Evolutionary conservation across 2,329 filamentous ascomycete genomes (phyloP).

Genomic region (Sporothrix inflata): DNA sequence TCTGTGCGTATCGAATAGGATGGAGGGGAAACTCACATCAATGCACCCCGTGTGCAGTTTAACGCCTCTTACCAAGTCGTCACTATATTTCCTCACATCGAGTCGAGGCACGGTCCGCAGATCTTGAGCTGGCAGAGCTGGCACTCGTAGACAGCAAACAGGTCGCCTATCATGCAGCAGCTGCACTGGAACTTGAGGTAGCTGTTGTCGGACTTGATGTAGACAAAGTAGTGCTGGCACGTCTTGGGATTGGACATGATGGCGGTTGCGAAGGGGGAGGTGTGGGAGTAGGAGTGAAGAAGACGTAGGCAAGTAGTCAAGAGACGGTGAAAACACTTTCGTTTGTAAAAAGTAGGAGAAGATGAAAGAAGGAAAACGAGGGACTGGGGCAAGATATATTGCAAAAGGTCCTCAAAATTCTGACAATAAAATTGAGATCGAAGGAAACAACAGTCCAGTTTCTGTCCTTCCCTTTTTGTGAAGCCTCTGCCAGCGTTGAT

Average conservation of each 20-base stretch:
- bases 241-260: constrained; percentile 39
- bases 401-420: neutral
- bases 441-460: constrained; percentile 2
- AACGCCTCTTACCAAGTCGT: neutral
- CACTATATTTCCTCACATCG: neutral
- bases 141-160: constrained; percentile 72
- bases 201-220: constrained; percentile 69
- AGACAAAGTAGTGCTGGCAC: constrained; percentile 65
- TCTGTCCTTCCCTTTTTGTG: constrained; percentile 13
- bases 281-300: neutral
- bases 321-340: neutral
- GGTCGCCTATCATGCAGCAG: constrained; percentile 65
- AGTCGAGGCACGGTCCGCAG: constrained; percentile 61
- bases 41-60: neutral
- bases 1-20: neutral
- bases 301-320: neutral
- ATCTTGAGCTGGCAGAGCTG: constrained; percentile 69
- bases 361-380: neutral
- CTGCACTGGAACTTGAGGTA: constrained; percentile 69
- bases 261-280: neutral
- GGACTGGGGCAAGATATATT: constrained; percentile 11
- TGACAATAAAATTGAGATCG: neutral
- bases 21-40: neutral
- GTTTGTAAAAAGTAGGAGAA: neutral
- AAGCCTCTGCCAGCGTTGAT: neutral